These are phyloP conservation scores for Debaryomyces subglobosus DNA, from an alignment of 1,139 yeast species.

Conservation along the genomic window DNA sequence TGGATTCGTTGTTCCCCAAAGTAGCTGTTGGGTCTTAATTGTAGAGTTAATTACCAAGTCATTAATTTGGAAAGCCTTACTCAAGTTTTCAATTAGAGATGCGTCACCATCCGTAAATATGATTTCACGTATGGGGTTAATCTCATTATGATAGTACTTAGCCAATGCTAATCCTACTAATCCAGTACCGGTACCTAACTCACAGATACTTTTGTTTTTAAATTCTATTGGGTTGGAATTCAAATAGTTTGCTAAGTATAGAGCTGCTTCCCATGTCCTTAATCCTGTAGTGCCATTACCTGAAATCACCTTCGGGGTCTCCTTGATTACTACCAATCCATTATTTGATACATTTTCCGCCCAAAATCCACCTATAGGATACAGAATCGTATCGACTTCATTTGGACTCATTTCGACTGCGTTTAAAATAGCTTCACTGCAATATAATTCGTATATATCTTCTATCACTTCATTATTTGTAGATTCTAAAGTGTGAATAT, in stretches of 20 bases:
- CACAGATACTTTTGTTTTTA: constrained; percentile 47
- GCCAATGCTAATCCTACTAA: constrained; percentile 65
- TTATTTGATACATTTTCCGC: constrained; percentile 14
- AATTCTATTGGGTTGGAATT: constrained; percentile 16
- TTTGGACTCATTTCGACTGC: constrained; percentile 46
- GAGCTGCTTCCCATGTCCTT: constrained; percentile 93
- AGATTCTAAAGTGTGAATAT: constrained; percentile 41
- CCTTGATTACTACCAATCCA: constrained; percentile 48
- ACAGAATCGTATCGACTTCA: constrained; percentile 50
- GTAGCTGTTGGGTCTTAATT: constrained; percentile 32
- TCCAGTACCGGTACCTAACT: constrained; percentile 92
- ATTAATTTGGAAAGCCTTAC: constrained; percentile 52
- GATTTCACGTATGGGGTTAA: constrained; percentile 28
- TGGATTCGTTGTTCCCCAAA: constrained; percentile 57
- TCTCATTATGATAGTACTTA: constrained; percentile 24
- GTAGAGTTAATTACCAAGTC: constrained; percentile 17
- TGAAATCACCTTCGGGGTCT: constrained; percentile 65
- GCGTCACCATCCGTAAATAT: constrained; percentile 80
- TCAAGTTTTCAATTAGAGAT: constrained; percentile 55
- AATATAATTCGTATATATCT: constrained; percentile 57
- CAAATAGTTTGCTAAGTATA: constrained; percentile 61
- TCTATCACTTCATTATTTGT: constrained; percentile 31
- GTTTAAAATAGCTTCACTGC: constrained; percentile 39
- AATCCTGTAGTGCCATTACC: constrained; percentile 84
- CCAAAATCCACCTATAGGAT: constrained; percentile 37